phyloP scores from a whole-genome alignment of 257 asterid genomes.

The Solanum peruvianum region DNA sequence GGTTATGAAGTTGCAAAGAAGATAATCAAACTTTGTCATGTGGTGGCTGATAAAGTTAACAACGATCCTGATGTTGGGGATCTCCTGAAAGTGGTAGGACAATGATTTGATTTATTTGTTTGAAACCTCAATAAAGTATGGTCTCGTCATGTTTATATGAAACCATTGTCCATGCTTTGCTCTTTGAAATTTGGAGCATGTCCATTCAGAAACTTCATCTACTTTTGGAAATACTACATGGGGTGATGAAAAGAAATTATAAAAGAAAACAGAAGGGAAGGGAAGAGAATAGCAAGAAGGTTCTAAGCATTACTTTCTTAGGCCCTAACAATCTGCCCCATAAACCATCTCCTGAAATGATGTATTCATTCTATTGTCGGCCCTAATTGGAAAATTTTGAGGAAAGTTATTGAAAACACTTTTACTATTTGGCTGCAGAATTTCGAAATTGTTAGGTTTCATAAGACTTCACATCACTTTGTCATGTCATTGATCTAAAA shows the following conservation, averaged over 20 bases:
- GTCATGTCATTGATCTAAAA: background rate
- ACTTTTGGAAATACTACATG: background rate
- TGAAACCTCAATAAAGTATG: background rate
- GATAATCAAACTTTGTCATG: constrained; percentile 46
- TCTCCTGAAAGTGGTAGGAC: constrained; percentile 42
- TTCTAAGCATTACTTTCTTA: background rate
- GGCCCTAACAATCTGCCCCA: background rate
- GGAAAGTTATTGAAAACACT: background rate
- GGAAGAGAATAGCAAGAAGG: background rate
- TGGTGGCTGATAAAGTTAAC: constrained; percentile 38
- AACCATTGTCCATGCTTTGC: background rate
- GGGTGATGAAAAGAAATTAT: background rate
- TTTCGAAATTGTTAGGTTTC: background rate
- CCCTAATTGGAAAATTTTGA: background rate
- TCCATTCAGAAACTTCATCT: background rate
- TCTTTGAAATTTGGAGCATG: background rate
- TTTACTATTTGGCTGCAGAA: background rate
- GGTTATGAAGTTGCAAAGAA: constrained; percentile 47
- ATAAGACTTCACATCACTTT: background rate
- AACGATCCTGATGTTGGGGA: constrained; percentile 31
- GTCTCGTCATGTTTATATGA: background rate
- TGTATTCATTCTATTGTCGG: background rate
- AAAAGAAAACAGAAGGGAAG: background rate
- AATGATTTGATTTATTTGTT: background rate
- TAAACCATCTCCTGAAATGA: background rate